Base-by-base conservation (phyloP, 1,139 yeast genomes). In the Suhomyces bribrorum region DNA sequence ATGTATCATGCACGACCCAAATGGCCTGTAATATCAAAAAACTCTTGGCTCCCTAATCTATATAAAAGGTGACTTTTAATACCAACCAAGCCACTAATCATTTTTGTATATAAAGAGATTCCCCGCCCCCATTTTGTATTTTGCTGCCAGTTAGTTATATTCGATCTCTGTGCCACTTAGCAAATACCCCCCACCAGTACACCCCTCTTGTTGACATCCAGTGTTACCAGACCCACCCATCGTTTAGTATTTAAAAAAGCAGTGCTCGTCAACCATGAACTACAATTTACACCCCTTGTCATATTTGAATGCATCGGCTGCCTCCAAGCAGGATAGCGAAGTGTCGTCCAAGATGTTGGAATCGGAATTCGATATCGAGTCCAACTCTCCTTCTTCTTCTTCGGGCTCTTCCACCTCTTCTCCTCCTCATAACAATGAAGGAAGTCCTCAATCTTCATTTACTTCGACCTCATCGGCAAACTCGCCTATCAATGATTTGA, bases 221-320 rank as follows among this genome's bases (percentile, higher is more conserved):
- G n/a, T 20, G 8, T 20, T 9, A 20, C 24, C 11, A 7, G 24
- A 20, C 11, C 24, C 24, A 20, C 9, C 24, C 7, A 20, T 11
- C 11, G 9, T 7, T 11, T 20, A 7, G 24, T 7, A 11, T 11
- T 7, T 20, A 11, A 7, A 7, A 20, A 11, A 20, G n/a, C n/a
- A n/a, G n/a, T n/a, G n/a, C 29, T 14, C 12, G 17, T 14, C 33
- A 18, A 44, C 28, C 26, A 66, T 69, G 73, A 69, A 69, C 46
- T 71, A 68, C 48, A 71, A 69, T 48, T 57, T 71, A 41, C 77
- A 71, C 45, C 77, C 77, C 11, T 67, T 70, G 22, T 58, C 74
- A 13, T 71, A 71, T 44, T 62, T 71, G 38, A 71, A 71, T 53
- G 75, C 75, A 22, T 59, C 62, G 33, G 44, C 46, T 24, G 23